Percentiles rank a stretch among this genome's conserved stretches.
Conservation (phyloP, 306 rosid species). For the Sesbania bispinosa region DNA sequence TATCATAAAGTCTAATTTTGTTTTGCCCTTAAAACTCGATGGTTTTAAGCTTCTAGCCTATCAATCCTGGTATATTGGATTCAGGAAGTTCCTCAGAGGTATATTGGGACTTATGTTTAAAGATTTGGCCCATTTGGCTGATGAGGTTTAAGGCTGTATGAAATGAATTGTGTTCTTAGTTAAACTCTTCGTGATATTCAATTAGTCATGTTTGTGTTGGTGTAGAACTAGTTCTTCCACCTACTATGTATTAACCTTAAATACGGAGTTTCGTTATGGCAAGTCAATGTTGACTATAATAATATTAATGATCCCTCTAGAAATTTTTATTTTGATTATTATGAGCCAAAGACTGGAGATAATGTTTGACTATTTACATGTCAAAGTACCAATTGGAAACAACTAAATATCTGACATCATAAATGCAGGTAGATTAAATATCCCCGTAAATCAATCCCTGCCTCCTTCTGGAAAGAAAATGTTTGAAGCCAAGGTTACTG, state of each 20-base stretch:
- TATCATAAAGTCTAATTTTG: background rate
- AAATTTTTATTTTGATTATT: background rate
- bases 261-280: background rate
- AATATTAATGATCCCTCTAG: background rate
- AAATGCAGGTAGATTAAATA: conserved; percentile 52
- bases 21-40: background rate
- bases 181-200: conserved; percentile 11
- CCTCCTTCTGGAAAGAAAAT: conserved; percentile 52
- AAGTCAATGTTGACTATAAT: conserved; percentile 11
- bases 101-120: background rate
- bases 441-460: conserved; percentile 43
- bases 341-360: background rate
- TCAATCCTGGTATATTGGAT: conserved; percentile 14
- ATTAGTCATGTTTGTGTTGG: background rate
- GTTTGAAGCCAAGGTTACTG: conserved; percentile 79
- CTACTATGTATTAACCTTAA: background rate
- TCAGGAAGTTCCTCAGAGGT: conserved; percentile 14
- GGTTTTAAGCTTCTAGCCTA: background rate
- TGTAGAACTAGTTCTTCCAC: conserved; percentile 8
- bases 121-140: conserved; percentile 14
- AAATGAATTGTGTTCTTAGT: background rate
- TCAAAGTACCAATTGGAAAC: conserved; percentile 17
- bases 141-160: conserved; percentile 10
- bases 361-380: background rate
- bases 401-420: conserved; percentile 27